phyloP scores from a whole-genome alignment of 1,284 basidiomycete genomes.

The Sanghuangporus weigelae region DNA sequence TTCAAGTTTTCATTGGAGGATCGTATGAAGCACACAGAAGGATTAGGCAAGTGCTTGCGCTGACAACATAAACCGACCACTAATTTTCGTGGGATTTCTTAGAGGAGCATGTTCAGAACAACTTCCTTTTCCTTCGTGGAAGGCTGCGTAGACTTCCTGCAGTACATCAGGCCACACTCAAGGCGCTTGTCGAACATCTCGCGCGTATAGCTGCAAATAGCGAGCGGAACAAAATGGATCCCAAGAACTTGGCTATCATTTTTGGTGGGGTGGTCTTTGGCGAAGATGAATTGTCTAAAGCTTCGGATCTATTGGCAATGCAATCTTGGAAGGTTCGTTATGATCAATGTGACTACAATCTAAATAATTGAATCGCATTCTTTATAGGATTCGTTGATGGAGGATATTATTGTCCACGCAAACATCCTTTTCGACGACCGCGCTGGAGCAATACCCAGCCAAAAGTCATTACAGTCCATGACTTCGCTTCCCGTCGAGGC shows the following conservation, averaged over 20 bases:
- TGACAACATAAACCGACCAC: conserved; percentile 1
- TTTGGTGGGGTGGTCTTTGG: conserved; percentile 86
- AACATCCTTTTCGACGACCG: conserved; percentile 56
- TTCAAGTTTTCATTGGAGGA: conserved; percentile 84
- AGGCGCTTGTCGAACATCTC: conserved; percentile 85
- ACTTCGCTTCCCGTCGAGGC: conserved; percentile 32
- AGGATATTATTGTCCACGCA: conserved; percentile 76
- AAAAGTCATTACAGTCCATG: conserved; percentile 19
- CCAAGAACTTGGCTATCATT: conserved; percentile 83
- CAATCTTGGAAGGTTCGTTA: conserved; percentile 61
- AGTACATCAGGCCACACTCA: conserved; percentile 88
- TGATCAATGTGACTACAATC: not conserved
- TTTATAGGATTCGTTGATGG: conserved; percentile 77
- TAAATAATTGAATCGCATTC: conserved; percentile 10
- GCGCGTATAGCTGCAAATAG: conserved; percentile 65
- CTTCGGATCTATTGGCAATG: conserved; percentile 66
- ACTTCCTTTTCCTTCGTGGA: conserved; percentile 68
- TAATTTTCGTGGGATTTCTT: conserved; percentile 17
- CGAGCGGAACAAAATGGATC: conserved; percentile 91
- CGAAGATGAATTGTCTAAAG: conserved; percentile 80
- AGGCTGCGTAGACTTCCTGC: conserved; percentile 81
- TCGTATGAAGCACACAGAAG: conserved; percentile 77
- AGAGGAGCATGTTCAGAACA: conserved; percentile 69
- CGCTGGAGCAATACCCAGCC: not conserved
- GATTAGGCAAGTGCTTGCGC: conserved; percentile 45